Percentiles rank a stretch among this genome's conserved stretches.
Evolutionary conservation across 2,329 filamentous ascomycete species (phyloP).

Genomic region (Colletotrichum sp.): DNA sequence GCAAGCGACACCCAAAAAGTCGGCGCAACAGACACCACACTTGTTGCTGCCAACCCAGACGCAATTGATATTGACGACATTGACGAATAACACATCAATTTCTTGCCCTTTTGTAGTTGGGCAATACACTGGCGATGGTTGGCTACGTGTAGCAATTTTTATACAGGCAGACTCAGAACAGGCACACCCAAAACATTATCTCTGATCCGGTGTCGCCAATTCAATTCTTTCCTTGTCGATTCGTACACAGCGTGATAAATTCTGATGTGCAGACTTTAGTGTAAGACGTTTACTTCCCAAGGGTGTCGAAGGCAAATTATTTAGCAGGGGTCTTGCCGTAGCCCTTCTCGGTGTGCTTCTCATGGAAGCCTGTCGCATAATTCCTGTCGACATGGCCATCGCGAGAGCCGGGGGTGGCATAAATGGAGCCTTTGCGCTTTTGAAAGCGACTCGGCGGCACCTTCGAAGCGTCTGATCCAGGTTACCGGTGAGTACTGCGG

Average conservation of each 20-base stretch:
- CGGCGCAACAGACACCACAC: conserved; percentile 48
- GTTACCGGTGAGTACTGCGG: conserved; percentile 2
- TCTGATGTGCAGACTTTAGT: neutral
- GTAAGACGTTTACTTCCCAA: neutral
- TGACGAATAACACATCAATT: conserved; percentile 57
- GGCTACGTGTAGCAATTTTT: conserved; percentile 1
- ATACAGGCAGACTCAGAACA: conserved; percentile 3
- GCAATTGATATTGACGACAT: conserved; percentile 81
- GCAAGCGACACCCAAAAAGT: conserved; percentile 74
- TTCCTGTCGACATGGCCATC: conserved; percentile 69
- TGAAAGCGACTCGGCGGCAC: conserved; percentile 72
- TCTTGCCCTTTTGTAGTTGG: neutral
- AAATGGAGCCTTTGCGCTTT: conserved; percentile 72
- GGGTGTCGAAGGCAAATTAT: neutral
- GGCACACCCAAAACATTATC: neutral
- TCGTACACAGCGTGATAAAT: neutral
- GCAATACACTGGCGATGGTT: neutral
- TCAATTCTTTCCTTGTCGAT: neutral
- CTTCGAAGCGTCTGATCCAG: conserved; percentile 63
- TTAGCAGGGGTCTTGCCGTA: conserved; percentile 37
- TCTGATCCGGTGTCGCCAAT: neutral
- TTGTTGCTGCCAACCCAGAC: conserved; percentile 75
- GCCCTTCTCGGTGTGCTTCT: conserved; percentile 60
- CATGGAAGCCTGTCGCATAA: conserved; percentile 64
- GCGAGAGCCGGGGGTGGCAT: conserved; percentile 67